Evolutionary conservation across 352 stramenopile species (phyloP).

Genomic region (Globisporangium iwayamae): DNA sequence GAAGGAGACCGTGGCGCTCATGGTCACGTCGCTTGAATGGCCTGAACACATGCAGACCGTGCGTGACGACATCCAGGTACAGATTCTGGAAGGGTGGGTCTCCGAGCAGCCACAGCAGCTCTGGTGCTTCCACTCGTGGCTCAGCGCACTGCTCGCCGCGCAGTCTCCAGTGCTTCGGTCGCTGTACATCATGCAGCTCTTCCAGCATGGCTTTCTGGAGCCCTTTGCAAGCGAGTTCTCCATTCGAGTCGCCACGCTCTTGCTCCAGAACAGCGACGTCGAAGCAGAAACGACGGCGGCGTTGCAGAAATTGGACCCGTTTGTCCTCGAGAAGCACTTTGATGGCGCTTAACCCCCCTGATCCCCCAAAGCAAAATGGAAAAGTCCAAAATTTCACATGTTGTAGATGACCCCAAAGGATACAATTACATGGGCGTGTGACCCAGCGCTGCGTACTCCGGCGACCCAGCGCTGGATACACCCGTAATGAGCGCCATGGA

Average conservation of each 20-base stretch:
- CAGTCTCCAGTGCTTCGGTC: slow-evolving; percentile 20
- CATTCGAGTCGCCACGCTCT: slow-evolving; percentile 31
- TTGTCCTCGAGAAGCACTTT: slow-evolving; percentile 32
- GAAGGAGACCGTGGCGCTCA: slow-evolving; percentile 5
- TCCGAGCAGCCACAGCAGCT: slow-evolving; percentile 3
- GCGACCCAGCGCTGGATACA: slow-evolving; percentile 21
- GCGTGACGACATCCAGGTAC: background rate
- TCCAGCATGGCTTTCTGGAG: slow-evolving; percentile 32
- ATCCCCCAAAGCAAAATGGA: too few relatives aligned
- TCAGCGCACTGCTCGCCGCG: slow-evolving; percentile 11
- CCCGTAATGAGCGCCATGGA: slow-evolving; percentile 54
- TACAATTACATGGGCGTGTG: too few relatives aligned
- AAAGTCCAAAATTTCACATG: too few relatives aligned
- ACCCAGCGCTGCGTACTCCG: too few relatives aligned
- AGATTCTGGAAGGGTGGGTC: slow-evolving; percentile 4
- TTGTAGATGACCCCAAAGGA: too few relatives aligned
- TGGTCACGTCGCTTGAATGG: slow-evolving; percentile 8
- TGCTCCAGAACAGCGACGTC: slow-evolving; percentile 21
- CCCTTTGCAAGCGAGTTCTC: slow-evolving; percentile 37
- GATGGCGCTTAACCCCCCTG: background rate
- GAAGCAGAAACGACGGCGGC: slow-evolving; percentile 15
- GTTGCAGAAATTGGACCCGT: slow-evolving; percentile 29
- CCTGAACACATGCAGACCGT: background rate
- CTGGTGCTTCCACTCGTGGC: slow-evolving; percentile 14
- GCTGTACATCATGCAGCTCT: slow-evolving; percentile 28